phyloP scores from a whole-genome alignment of 495 filamentous ascomycete species.

The Daldinia vernicosa region DNA sequence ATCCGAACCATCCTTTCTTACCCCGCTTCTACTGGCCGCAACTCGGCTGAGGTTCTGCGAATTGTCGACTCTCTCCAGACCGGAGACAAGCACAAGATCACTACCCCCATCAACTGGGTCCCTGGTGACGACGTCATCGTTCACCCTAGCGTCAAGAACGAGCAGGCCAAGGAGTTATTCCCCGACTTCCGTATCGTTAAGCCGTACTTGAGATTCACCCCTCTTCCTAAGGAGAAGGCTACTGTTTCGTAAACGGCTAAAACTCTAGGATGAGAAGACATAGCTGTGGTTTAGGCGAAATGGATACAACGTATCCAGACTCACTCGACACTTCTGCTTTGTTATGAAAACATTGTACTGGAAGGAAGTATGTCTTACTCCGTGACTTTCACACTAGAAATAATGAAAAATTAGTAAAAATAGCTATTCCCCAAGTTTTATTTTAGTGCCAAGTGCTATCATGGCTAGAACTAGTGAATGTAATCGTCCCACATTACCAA shows the following conservation, averaged over 20 bases:
- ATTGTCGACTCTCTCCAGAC: slow-evolving; percentile 97
- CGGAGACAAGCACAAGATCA: slow-evolving; percentile 93
- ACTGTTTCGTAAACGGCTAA: slow-evolving; percentile 19
- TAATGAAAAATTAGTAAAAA: slow-evolving; percentile 2
- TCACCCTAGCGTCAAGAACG: slow-evolving; percentile 84
- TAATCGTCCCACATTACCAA: not conserved
- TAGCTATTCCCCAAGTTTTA: not conserved
- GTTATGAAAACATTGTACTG: not conserved
- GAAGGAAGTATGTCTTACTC: not conserved
- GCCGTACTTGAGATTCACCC: slow-evolving; percentile 84
- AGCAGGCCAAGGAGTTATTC: slow-evolving; percentile 89
- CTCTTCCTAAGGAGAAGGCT: slow-evolving; percentile 64
- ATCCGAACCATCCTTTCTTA: slow-evolving; percentile 96
- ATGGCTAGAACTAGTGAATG: not conserved
- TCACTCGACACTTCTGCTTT: not conserved
- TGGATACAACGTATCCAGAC: not conserved
- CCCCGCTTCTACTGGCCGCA: slow-evolving; percentile 96
- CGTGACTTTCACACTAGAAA: not conserved
- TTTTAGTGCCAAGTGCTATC: not conserved
- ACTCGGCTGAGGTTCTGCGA: slow-evolving; percentile 94
- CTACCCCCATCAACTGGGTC: slow-evolving; percentile 92
- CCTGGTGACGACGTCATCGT: slow-evolving; percentile 95
- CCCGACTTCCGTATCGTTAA: slow-evolving; percentile 91
- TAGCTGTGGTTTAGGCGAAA: not conserved
- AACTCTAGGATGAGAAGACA: not conserved